Base-by-base conservation (phyloP, 768 basidiomycete species). In the Coprinopsis strossmayeri region DNA sequence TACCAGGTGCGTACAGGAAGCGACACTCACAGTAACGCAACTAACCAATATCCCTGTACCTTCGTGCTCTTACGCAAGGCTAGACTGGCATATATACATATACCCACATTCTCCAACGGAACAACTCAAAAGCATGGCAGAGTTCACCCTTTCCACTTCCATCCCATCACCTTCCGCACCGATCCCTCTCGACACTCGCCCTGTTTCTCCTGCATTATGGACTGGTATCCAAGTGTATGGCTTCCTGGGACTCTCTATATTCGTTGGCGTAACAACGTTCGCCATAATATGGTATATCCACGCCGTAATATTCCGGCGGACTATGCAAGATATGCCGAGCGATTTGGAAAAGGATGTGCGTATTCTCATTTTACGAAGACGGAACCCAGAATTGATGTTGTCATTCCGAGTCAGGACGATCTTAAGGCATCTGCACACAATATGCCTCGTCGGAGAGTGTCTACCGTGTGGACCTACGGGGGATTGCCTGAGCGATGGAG, bases 241-340 rank as follows among this genome's bases (percentile, higher is more conserved):
- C 7, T 66, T 59, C 18, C 58, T 61, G 9, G 64, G 64, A 2
- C 55, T 66, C 28, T 60, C 57, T 1, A 60, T 66, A 42, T 52
- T 66, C 49, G 18, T 55, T 23, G 52, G 46, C n/a, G 55, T 59
- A 10, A 38, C 59, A 13, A 15, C 61, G 3, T 49, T 53, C 10
- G 56, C 58, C 13, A 35, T 62, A 20, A 47, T 51, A 7, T 63
- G 59, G 46, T 64, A 61, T 58, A 45, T 61, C 37, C 61, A 59
- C 57, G 55, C 54, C 1, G 58, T 64, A 10, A 39, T 59, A 3
- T 55, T 60, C 37, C 57, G 55, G 21, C 37, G 57, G 15, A 60
- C 61, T 38, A 59, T 49, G 27, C 59, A 59, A 2, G 60, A 62
- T 44, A 59, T 61, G 4, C 63, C 63, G 13, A 57, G 58, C 10